Base-by-base conservation (phyloP, 129 eudicot species). In the Chrysanthemum seticuspe region DNA sequence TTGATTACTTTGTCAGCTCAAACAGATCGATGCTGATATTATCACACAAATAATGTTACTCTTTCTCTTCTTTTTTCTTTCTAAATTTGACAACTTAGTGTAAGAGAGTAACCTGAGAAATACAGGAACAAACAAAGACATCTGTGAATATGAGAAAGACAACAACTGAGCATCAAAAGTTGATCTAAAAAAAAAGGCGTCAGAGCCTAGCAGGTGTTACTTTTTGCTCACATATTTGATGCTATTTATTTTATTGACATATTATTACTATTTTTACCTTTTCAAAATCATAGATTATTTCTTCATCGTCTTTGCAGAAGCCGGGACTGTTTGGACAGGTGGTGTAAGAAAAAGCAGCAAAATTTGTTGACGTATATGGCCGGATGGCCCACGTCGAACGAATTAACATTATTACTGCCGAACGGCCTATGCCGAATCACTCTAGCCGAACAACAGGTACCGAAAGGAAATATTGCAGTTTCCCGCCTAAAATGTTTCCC, bases 261-360 rank as follows among this genome's bases (percentile, higher is more conserved):
- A 10, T 62, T 52, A 27, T 52, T 48, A 50, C 11, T 21, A n/a
- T 14, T 5, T 51, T 19, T 70, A 49, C 13, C 13, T 9, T 5
- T 10, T 63, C 44, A 10, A 34, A 19, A 52, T 64, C 50, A 15
- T 65, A 54, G 12, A 76, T 27, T 60, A 18, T 34, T 68, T 68
- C 31, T 59, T 51, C 5, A 23, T 21, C 58, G 57, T 66, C 53
- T 67, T 62, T 66, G 67, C 88, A 93, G 98, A 16, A 7, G 79
- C 85, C 53, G 99, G 99, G 5, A 82, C 88, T 48, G 14, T 48
- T 36, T 90, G 87, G 85, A 83, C 85, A 50, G n/a, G 72, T 67
- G 99, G 97, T 14, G 70, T 90, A 45, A 80, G 99, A 61, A 75
- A 87, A 79, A 94, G 99, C 86, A 94, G 70, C 57, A 79, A 97